Conservation (phyloP, 2,329 filamentous ascomycete genomes). For the Penicillium palitans region DNA sequence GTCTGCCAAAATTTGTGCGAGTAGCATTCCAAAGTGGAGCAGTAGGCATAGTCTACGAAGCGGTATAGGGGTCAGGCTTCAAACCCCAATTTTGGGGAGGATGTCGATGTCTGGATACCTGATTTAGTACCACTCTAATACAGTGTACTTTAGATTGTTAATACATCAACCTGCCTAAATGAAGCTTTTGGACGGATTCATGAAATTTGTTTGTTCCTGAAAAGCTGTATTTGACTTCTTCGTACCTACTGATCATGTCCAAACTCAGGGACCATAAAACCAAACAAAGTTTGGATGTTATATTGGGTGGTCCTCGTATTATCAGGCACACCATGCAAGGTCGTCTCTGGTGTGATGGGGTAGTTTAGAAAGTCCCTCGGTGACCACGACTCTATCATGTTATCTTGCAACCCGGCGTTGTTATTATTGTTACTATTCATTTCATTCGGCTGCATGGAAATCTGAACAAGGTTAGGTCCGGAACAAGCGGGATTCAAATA, state of each 20-base stretch:
- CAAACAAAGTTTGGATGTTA: background rate
- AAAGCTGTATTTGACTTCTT: too few species aligned
- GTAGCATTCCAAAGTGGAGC: too few species aligned
- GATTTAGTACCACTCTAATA: too few species aligned
- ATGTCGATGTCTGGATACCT: too few species aligned
- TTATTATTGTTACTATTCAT: background rate
- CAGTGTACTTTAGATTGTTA: too few species aligned
- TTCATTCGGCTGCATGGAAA: background rate
- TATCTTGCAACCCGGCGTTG: background rate
- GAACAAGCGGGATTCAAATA: background rate
- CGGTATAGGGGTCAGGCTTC: too few species aligned
- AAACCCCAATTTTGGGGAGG: too few species aligned
- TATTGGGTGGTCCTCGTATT: background rate
- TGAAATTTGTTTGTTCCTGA: too few species aligned
- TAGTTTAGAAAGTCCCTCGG: background rate
- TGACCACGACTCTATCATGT: background rate
- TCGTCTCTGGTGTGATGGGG: background rate
- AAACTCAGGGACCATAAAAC: background rate
- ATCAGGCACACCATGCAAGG: background rate
- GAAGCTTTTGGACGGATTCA: too few species aligned
- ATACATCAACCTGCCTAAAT: too few species aligned
- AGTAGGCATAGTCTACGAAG: too few species aligned
- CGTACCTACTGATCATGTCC: background rate
- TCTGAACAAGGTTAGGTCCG: background rate
- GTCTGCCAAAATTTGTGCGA: too few species aligned